A percentile compares a stretch with the other conserved stretches of the same genome.
Evolutionary conservation across 345 rosid species (phyloP).

Genomic region (Conringia planisiliqua): DNA sequence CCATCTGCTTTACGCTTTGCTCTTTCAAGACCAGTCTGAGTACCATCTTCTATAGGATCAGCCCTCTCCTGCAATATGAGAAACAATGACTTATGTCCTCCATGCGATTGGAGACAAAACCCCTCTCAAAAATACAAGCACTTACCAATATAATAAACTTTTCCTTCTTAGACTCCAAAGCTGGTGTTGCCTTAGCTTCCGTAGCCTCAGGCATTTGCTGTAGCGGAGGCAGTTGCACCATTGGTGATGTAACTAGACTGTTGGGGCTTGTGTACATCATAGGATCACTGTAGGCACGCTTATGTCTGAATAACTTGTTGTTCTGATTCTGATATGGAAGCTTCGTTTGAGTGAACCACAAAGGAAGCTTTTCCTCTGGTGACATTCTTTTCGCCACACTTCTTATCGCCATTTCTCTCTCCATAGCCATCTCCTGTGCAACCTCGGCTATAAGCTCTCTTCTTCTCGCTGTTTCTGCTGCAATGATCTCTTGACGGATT

Average conservation of each 20-base stretch:
- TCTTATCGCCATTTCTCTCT: conserved; percentile 38
- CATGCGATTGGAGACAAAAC: no score
- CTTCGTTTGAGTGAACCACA: conserved; percentile 31
- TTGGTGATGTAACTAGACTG: not conserved
- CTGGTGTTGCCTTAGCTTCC: not conserved
- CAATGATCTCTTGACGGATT: conserved; percentile 42
- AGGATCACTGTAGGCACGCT: not conserved
- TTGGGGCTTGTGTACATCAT: not conserved
- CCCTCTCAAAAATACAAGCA: not conserved
- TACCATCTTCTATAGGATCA: conserved; percentile 25
- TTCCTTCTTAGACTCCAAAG: conserved; percentile 23
- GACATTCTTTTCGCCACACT: conserved; percentile 3
- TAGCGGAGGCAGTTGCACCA: conserved; percentile 4
- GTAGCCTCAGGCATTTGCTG: not conserved
- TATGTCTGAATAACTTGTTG: not conserved
- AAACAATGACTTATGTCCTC: not conserved
- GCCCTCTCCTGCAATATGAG: conserved; percentile 34
- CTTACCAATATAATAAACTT: conserved; percentile 48
- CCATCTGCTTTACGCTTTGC: conserved; percentile 46
- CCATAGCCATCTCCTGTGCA: conserved; percentile 43
- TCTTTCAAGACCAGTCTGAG: not conserved
- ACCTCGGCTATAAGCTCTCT: conserved; percentile 44
- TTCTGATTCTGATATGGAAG: not conserved
- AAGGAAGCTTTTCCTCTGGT: conserved; percentile 16
- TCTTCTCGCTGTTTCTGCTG: conserved; percentile 31